Percentiles rank a stretch among this genome's conserved stretches.
Evolutionary conservation across 345 rosid species (phyloP).

Genomic region (Bruguiera sexangula): DNA sequence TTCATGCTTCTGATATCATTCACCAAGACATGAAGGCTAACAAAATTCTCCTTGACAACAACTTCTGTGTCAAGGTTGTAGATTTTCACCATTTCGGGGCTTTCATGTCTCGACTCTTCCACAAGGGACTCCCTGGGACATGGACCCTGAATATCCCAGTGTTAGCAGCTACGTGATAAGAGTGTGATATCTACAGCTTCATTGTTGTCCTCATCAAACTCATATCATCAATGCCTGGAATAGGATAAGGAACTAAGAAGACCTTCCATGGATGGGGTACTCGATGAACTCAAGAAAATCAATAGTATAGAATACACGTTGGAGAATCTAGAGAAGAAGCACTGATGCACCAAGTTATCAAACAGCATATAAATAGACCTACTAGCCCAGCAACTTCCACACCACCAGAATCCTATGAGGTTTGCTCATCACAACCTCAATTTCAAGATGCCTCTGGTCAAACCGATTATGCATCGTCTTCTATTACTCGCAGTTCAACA

Average conservation of each 20-base stretch:
- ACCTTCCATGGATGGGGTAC: constrained; percentile 9
- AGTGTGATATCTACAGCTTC: background rate
- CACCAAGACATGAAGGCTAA: constrained; percentile 8
- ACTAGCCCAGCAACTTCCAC: too few species aligned
- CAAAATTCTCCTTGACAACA: constrained; percentile 15
- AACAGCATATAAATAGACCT: too few species aligned
- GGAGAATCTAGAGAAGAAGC: constrained; percentile 2
- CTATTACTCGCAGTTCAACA: too few species aligned
- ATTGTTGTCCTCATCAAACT: background rate
- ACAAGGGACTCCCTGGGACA: background rate
- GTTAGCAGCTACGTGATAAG: background rate
- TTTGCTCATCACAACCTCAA: too few species aligned
- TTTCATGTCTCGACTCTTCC: constrained; percentile 12
- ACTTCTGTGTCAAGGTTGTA: constrained; percentile 7
- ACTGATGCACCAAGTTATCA: background rate
- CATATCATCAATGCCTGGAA: background rate
- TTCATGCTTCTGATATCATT: constrained; percentile 10
- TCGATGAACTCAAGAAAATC: background rate
- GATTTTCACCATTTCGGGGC: constrained; percentile 3
- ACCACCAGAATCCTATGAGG: too few species aligned
- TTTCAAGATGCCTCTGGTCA: too few species aligned
- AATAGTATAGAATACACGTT: constrained; percentile 8
- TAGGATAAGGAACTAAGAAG: constrained; percentile 1
- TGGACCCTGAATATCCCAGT: background rate
- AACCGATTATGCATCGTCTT: too few species aligned